A percentile compares a stretch with the other conserved stretches of the same genome.
Conservation (phyloP, 2,329 filamentous ascomycete species). For the Sarocladiaceae sp. region DNA sequence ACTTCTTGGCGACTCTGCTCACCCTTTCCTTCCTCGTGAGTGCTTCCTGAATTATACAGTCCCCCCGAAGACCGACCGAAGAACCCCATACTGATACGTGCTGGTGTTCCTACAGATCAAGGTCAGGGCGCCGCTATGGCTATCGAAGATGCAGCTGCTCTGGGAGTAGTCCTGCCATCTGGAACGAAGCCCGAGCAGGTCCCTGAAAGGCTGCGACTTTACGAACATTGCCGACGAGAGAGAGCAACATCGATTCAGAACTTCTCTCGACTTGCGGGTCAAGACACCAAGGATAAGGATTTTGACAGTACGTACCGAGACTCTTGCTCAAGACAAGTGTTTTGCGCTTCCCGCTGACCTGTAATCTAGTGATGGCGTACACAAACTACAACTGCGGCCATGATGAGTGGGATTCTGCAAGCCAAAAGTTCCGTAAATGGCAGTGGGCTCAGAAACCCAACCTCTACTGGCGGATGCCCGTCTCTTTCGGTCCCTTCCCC, state of each 20-base stretch:
- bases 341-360: too few species aligned
- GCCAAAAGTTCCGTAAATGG: constrained; percentile 8
- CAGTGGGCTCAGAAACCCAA: constrained; percentile 14
- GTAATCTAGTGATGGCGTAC: constrained; percentile 1
- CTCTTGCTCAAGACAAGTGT: background rate
- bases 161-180: constrained; percentile 14
- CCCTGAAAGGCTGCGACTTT: background rate
- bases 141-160: constrained; percentile 17
- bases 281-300: background rate
- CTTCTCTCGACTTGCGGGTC: background rate
- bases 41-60: background rate
- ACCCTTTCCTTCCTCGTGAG: constrained; percentile 57
- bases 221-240: background rate
- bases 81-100: background rate
- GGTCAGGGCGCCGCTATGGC: constrained; percentile 10
- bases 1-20: constrained; percentile 59
- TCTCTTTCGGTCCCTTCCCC: constrained; percentile 20
- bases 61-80: too few species aligned
- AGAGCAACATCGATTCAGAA: background rate
- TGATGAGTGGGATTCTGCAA: constrained; percentile 3
- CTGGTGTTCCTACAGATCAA: background rate
- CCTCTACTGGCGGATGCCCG: constrained; percentile 14
- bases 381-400: constrained; percentile 5
- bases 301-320: background rate
- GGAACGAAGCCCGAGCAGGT: background rate